Evolutionary conservation across 2,329 filamentous ascomycete species (phyloP), one percentile per base, ranked within the genome.

Genomic region (Chrysosporium queenslandicum): DNA sequence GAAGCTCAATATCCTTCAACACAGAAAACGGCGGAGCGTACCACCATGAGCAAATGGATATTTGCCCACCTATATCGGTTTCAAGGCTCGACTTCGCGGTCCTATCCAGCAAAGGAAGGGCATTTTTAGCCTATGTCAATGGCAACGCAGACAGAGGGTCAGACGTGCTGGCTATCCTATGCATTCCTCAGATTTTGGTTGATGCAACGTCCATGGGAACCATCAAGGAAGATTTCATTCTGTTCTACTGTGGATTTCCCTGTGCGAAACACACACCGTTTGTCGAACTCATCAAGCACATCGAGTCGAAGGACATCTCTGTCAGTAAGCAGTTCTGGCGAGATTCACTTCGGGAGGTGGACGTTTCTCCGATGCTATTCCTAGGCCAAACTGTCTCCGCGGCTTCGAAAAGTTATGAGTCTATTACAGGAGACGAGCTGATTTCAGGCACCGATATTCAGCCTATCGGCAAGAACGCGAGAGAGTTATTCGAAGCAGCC

Each of bases 251-350:
- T 18, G 49, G 49, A 18, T 34, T 45, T 9, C 27, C 49, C 16
- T 51, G 49, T n/a, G 49, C 41, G 18, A 21, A 40, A 41, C 49
- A 51, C 21, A 27, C 23, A 14, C 39, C 41, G 14, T 51, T 51
- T 18, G 36, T 36, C 30, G 25, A 45, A 16, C 45, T 43, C 4
- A 30, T 45, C 8, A 21, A 42, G 4, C 49, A 51, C 21, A 51
- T 51, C 23, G n/a, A 23, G 8, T 6, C 25, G 20, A 37, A 42
- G 7, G 39, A 51, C 18, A 11, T 12, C 12, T 25, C 30, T 3
- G 34, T 21, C 34, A 42, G 39, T n/a, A 12, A 21, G n/a, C 42
- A 30, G 5, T 51, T 43, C 23, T 51, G 49, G 49, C 49, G 21
- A 11, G 34, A 51, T 21, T n/a, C 34, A 16, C n/a, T 41, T 4